Evolutionary conservation across 2,329 filamentous ascomycete genomes (phyloP), one percentile per base, ranked within the genome.

Genomic region (Calycina herbarum): DNA sequence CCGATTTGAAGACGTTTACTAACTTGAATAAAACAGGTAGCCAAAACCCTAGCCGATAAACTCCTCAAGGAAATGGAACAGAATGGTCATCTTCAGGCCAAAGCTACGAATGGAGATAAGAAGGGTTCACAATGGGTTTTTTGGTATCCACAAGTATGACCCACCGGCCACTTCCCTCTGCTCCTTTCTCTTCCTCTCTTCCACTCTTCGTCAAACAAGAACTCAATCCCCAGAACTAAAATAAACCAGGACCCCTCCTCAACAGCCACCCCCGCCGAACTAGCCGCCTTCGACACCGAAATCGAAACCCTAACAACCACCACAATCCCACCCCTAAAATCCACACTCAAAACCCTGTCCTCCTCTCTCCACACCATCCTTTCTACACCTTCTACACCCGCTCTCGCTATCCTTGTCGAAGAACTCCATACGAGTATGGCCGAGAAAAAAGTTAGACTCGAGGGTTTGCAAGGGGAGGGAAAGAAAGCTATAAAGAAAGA

Each of bases 61-160:
- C 73, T 85, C 38, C 77, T 90, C 40, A 88, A 86, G 71, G 86
- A 89, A 66, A 78, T 90, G 74, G 83, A 86, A 66, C 85, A 89
- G 69, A 81, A 80, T 54, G 83, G 83, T 11, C 77, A 85, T 69
- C 85, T 90, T 54, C 85, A 85, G 71, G 85, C 83, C 60, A 83
- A 76, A 56, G 72, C 73, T 0, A 73, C 73, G 0, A 74, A 75
- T 63, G 72, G 71, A 2, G 73, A 74, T 59, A 70, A 71, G 15
- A 72, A 69, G 13, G 75, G 75, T 3, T 74, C 71, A 8, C 71
- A 75, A 40, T 76, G 74, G 73, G 74, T 77, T 6, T 77, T 75
- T 64, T 76, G 75, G 75, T 63, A 69, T 20, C 35, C 73, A 1
- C 75, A 77, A 65, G 74, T 74, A 24, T 33, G 20, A 20, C 20